Evolutionary conservation across 1,284 basidiomycete species (phyloP).

Genomic region (Ustilago lituana): DNA sequence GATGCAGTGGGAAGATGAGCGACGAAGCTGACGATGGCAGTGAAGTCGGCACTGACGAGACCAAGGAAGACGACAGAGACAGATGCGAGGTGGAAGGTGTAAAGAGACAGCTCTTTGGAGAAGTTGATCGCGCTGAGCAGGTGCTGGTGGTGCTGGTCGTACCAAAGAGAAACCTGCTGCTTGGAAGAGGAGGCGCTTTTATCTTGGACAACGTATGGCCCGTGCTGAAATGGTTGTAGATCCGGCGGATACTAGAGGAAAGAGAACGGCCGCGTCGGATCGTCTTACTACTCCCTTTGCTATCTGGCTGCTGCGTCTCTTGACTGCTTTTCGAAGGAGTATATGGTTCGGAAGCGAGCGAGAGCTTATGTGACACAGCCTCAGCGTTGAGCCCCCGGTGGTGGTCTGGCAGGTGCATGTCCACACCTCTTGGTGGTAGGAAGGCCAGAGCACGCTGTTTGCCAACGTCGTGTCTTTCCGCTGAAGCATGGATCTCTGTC

Average conservation of each 20-base stretch:
- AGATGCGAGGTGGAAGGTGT: constrained; percentile 11
- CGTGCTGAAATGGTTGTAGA: constrained; percentile 8
- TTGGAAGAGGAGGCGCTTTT: constrained; percentile 1
- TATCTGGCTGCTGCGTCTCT: no score
- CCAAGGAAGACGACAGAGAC: constrained; percentile 2
- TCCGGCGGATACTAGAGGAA: constrained; percentile 15
- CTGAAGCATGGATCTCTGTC: constrained; percentile 11
- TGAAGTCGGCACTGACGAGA: not conserved
- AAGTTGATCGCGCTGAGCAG: not conserved
- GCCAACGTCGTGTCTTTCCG: constrained; percentile 1
- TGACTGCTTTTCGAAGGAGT: no score
- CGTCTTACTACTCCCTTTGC: not conserved
- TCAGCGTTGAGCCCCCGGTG: no score
- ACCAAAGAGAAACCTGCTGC: not conserved
- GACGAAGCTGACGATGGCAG: constrained; percentile 14
- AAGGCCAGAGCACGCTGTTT: not conserved
- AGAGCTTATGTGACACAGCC: not conserved
- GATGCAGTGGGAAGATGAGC: constrained; percentile 30
- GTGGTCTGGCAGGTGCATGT: not conserved
- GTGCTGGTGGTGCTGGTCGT: not conserved
- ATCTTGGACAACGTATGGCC: not conserved
- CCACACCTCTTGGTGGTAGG: constrained; percentile 15
- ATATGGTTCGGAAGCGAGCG: not conserved
- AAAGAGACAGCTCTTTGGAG: constrained; percentile 10
- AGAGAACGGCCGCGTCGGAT: constrained; percentile 10